Evolutionary conservation across 306 rosid genomes (phyloP).

Genomic region (Hylodesmum podocarpum): DNA sequence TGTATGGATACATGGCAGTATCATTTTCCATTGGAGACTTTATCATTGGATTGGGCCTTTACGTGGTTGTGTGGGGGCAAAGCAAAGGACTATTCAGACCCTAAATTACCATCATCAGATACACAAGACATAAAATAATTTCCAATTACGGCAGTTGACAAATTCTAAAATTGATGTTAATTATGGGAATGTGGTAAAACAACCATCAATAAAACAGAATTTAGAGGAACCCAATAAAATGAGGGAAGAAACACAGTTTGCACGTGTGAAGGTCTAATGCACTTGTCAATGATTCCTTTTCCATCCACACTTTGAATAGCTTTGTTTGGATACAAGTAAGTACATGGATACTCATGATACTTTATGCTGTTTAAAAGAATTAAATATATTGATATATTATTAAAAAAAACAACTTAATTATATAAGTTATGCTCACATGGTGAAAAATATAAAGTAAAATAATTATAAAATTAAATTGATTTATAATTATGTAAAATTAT

Average conservation of each 20-base stretch:
- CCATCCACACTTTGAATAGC: too few relatives aligned
- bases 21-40: constrained; percentile 62
- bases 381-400: too few relatives aligned
- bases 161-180: background rate
- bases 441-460: too few relatives aligned
- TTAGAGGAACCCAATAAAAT: constrained; percentile 4
- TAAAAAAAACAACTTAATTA: too few relatives aligned
- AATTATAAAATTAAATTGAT: too few relatives aligned
- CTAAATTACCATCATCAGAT: background rate
- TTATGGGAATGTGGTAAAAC: background rate
- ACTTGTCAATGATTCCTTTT: background rate
- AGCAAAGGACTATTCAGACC: constrained; percentile 51
- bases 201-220: background rate
- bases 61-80: constrained; percentile 80
- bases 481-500: too few relatives aligned
- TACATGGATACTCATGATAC: too few relatives aligned
- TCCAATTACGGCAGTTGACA: background rate
- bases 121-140: background rate
- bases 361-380: too few relatives aligned
- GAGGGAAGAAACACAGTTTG: background rate
- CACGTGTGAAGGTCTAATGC: background rate
- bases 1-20: constrained; percentile 28
- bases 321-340: too few relatives aligned
- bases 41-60: constrained; percentile 63
- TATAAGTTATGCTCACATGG: too few relatives aligned